Conservation (phyloP, 306 rosid genomes). For the Pachyrhizus erosus region DNA sequence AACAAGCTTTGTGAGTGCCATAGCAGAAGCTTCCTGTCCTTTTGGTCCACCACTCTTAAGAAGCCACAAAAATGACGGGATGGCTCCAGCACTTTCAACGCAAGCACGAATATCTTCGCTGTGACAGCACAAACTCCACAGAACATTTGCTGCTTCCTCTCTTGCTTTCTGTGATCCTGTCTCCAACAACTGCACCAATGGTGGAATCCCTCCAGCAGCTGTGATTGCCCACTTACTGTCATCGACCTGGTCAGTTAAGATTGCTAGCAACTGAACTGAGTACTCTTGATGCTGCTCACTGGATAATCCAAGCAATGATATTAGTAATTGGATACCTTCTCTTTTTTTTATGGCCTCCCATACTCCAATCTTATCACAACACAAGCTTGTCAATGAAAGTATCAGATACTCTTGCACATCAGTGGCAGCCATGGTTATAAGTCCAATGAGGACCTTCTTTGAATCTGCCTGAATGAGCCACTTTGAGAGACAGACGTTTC, state of each 20-base stretch:
- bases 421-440: slow-evolving; percentile 80
- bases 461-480: slow-evolving; percentile 76
- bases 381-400: slow-evolving; percentile 79
- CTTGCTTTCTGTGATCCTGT: slow-evolving; percentile 91
- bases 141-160: slow-evolving; percentile 93
- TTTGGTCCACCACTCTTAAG: slow-evolving; percentile 81
- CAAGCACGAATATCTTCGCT: slow-evolving; percentile 96
- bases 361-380: slow-evolving; percentile 72
- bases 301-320: slow-evolving; percentile 84
- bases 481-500: slow-evolving; percentile 78
- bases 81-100: slow-evolving; percentile 57
- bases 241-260: slow-evolving; percentile 85
- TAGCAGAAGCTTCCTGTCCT: slow-evolving; percentile 93
- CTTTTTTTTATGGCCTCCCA: slow-evolving; percentile 94
- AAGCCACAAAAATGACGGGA: slow-evolving; percentile 89
- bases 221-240: slow-evolving; percentile 99
- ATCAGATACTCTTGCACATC: slow-evolving; percentile 86
- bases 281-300: slow-evolving; percentile 98
- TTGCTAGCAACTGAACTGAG: slow-evolving; percentile 85
- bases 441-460: slow-evolving; percentile 87
- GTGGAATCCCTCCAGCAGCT: slow-evolving; percentile 99
- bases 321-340: slow-evolving; percentile 93
- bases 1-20: slow-evolving; percentile 88
- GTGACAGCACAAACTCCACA: slow-evolving; percentile 93
- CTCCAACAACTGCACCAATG: slow-evolving; percentile 90